A percentile compares a stretch with the other conserved stretches of the same genome.
Conservation (phyloP, 2,329 filamentous ascomycete species). For the Colletotrichum somersetense region DNA sequence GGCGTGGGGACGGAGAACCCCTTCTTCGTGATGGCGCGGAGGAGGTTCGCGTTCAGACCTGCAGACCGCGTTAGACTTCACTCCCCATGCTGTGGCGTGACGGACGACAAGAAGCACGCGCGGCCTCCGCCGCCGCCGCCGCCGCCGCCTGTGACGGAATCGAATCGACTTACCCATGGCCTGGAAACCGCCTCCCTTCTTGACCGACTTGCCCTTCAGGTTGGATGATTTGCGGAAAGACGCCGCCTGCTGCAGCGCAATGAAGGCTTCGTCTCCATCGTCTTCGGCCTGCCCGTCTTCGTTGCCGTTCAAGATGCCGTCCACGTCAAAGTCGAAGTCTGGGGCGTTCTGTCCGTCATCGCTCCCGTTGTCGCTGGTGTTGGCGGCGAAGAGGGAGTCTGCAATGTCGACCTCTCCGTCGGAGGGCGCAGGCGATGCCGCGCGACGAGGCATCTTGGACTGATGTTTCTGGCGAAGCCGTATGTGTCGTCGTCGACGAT, state of each 20-base stretch:
- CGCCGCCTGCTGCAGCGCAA: conserved; percentile 86
- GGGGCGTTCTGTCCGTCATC: conserved; percentile 57
- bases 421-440: conserved; percentile 84
- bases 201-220: conserved; percentile 85
- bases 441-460: conserved; percentile 75
- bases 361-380: conserved; percentile 54
- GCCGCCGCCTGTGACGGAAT: background rate
- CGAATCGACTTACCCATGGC: conserved; percentile 76
- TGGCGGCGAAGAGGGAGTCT: conserved; percentile 76
- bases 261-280: conserved; percentile 87
- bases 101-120: background rate
- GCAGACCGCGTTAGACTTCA: background rate
- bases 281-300: conserved; percentile 67
- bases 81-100: background rate
- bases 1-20: conserved; percentile 97
- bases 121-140: too few species aligned
- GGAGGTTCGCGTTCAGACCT: conserved; percentile 83
- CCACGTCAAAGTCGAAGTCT: conserved; percentile 65
- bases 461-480: background rate
- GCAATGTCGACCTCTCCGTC: conserved; percentile 95
- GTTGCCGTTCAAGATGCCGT: conserved; percentile 71
- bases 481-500: conserved; percentile 6
- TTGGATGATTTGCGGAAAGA: conserved; percentile 89
- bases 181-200: conserved; percentile 97
- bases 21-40: conserved; percentile 93